Percentiles rank a stretch among this genome's conserved stretches.
Conservation (phyloP, 202 grass and related monocot genomes). For the Musa balbisiana region DNA sequence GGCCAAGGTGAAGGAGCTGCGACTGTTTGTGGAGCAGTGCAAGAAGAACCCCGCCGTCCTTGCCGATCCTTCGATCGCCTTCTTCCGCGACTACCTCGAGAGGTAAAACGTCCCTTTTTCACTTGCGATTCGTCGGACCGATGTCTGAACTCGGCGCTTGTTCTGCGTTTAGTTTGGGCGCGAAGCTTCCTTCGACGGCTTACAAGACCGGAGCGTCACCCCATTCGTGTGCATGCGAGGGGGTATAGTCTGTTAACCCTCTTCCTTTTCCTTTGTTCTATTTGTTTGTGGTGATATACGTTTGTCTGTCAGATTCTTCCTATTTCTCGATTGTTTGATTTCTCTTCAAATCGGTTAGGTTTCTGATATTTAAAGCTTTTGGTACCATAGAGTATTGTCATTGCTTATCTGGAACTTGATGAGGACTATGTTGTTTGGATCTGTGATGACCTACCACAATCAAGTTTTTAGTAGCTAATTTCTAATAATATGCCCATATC, state of each 20-base stretch:
- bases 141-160: not conserved
- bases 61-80: slow-evolving; percentile 56
- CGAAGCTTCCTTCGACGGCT: slow-evolving; percentile 43
- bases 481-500: too few species aligned
- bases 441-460: too few species aligned
- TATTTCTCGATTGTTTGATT: not conserved
- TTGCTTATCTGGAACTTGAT: not conserved
- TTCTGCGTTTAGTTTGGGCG: slow-evolving; percentile 41
- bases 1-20: slow-evolving; percentile 47
- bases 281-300: not conserved
- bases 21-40: slow-evolving; percentile 58
- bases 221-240: not conserved
- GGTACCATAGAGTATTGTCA: too few species aligned
- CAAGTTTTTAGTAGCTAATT: too few species aligned
- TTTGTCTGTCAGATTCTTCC: not conserved
- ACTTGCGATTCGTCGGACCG: too few species aligned
- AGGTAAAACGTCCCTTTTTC: slow-evolving; percentile 25
- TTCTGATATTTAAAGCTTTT: too few species aligned
- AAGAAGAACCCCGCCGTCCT: slow-evolving; percentile 53
- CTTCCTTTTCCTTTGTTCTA: not conserved
- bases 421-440: too few species aligned
- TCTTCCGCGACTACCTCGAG: slow-evolving; percentile 75
- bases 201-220: slow-evolving; percentile 12
- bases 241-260: slow-evolving; percentile 14
- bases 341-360: not conserved